Evolutionary conservation across 2,329 filamentous ascomycete species (phyloP), one percentile per base, ranked within the genome.

Genomic region (Tolypocladium cylindrosporum): DNA sequence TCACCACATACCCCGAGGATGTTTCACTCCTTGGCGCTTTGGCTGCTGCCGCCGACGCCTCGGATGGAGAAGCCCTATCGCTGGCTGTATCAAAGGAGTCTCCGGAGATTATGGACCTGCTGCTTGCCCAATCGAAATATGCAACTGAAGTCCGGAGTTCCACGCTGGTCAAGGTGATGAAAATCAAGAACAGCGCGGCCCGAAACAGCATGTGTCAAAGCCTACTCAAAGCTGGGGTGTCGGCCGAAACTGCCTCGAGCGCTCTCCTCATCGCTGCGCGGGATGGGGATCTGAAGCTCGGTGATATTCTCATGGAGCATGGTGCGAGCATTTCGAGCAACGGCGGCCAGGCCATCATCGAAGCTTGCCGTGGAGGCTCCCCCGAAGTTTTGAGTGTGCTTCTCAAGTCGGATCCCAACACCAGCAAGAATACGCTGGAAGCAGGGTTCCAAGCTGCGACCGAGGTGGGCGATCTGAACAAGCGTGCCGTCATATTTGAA

Each of bases 401-500:
- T 1, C 68, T 85, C 0, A 73, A 69, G 31, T 73, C 75, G 1
- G 72, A 74, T 31, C 67, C 64, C 0, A 65, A 74, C 4, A 66
- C 75, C 0, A 72, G 72, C 13, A 74, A 74, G 54, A 65, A 68
- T 8, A 80, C 76, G 0, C 66, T 84, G 4, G 73, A 77, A 37
- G 74, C 75, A 43, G 80, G 77, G 0, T 84, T 85, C 51, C 78
- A 83, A 60, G 81, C 80, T 2, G 80, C 81, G 0, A 82, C 78
- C 0, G 77, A 80, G 56, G 72, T 83, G 1, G 68, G 75, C 1
- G 78, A 83, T 58, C 66, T 84, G 5, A 73, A 72, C 56, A 76
- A 74, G 43, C 72, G 81, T 2, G 76, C 76, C 0, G 72, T 73
- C 27, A 71, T 84, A 2, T 81, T 85, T 51, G 72, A 77, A 55